Percentiles rank a stretch among this genome's conserved stretches.
These are phyloP conservation scores for Emmonsiellopsis sp. DNA, from an alignment of 2,329 filamentous ascomycete genomes.

Conservation along the genomic window DNA sequence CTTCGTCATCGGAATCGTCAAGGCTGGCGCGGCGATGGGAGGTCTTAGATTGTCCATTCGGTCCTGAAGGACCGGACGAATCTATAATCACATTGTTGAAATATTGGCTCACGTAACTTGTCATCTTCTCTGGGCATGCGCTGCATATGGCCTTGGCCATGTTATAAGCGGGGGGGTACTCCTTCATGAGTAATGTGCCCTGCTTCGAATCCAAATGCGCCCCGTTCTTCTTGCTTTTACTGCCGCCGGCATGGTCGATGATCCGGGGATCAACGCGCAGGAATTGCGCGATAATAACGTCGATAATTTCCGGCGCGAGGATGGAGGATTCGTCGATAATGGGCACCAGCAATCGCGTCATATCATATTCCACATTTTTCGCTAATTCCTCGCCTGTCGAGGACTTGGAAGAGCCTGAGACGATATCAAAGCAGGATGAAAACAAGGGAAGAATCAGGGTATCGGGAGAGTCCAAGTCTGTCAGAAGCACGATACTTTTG, in stretches of 20 bases:
- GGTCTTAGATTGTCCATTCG: constrained; percentile 41
- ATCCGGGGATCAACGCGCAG: constrained; percentile 68
- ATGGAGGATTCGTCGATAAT: constrained; percentile 77
- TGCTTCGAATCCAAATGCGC: constrained; percentile 61
- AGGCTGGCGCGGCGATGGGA: constrained; percentile 38
- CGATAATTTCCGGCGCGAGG: constrained; percentile 72
- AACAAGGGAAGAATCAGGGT: constrained; percentile 73
- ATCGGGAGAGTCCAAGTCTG: constrained; percentile 76
- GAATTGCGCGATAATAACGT: constrained; percentile 93
- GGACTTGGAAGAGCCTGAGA: constrained; percentile 66
- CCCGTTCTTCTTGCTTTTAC: constrained; percentile 47
- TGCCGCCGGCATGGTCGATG: constrained; percentile 33
- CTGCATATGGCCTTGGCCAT: constrained; percentile 96
- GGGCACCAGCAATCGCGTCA: constrained; percentile 74
- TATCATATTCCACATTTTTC: constrained; percentile 88
- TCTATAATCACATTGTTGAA: constrained; percentile 96
- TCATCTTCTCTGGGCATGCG: constrained; percentile 84
- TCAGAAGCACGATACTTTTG: constrained; percentile 86
- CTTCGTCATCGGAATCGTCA: constrained; percentile 58
- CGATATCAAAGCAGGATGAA: constrained; percentile 81
- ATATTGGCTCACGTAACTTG: constrained; percentile 86
- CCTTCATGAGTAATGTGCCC: constrained; percentile 72
- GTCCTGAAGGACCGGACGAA: constrained; percentile 54
- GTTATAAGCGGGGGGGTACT: constrained; percentile 84
- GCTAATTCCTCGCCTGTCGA: constrained; percentile 71